A percentile compares a stretch with the other conserved stretches of the same genome.
These are phyloP conservation scores for Lotmaria passim DNA, from an alignment of 208 protist species.

Conservation along the genomic window DNA sequence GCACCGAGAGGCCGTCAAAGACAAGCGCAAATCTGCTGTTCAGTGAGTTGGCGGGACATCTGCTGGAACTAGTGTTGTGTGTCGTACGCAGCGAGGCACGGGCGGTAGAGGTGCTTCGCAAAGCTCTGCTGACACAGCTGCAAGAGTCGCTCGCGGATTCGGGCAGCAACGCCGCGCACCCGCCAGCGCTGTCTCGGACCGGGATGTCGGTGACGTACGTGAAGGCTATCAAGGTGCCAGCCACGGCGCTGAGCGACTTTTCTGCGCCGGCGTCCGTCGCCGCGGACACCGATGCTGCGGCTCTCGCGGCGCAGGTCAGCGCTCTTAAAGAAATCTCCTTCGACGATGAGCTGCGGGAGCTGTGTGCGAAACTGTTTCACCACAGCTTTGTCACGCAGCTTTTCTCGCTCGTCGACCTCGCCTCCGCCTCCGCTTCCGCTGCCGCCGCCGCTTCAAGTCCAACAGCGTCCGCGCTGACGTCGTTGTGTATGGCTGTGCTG, in stretches of 20 bases:
- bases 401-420: conserved; percentile 10
- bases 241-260: conserved; percentile 23
- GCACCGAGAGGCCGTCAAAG: neutral
- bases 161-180: neutral
- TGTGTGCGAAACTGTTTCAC: conserved; percentile 23
- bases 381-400: conserved; percentile 12
- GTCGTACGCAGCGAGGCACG: conserved; percentile 31
- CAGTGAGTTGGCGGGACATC: neutral
- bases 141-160: conserved; percentile 6
- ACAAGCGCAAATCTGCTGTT: neutral
- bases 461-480: neutral
- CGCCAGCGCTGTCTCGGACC: conserved; percentile 23
- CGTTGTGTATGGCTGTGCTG: conserved; percentile 23
- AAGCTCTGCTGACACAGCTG: conserved; percentile 17
- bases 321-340: conserved; percentile 21
- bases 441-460: too few species aligned
- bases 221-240: conserved; percentile 30
- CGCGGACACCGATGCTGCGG: neutral
- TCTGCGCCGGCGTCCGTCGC: conserved; percentile 4
- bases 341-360: conserved; percentile 31
- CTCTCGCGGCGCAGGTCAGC: neutral
- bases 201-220: conserved; percentile 33
- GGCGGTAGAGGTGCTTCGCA: conserved; percentile 27
- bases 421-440: too few species aligned
- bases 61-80: conserved; percentile 30